These are phyloP conservation scores for Penicillium lividum DNA, from an alignment of 495 filamentous ascomycete genomes.

Conservation along the genomic window DNA sequence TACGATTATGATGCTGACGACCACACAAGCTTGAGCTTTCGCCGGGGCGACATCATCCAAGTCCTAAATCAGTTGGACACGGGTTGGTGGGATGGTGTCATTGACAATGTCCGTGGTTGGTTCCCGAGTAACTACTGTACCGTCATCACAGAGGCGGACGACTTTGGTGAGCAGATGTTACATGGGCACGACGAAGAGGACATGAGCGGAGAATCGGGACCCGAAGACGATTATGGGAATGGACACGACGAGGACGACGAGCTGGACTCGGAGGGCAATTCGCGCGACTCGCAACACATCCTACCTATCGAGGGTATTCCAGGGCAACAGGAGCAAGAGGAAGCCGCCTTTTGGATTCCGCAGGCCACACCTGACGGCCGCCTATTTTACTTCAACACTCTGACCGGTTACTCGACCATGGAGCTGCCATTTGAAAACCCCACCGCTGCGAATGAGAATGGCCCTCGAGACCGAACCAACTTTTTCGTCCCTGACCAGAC, in stretches of 20 bases:
- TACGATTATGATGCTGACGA: conserved; percentile 99
- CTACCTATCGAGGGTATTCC: conserved; percentile 67
- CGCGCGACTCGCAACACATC: conserved; percentile 54
- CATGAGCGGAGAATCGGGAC: conserved; percentile 55
- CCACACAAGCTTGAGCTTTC: conserved; percentile 93
- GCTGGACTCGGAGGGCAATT: conserved; percentile 61
- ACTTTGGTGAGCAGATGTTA: conserved; percentile 46
- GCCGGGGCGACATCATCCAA: conserved; percentile 92
- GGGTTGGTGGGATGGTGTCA: conserved; percentile 99
- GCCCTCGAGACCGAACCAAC: conserved; percentile 83
- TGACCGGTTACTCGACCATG: conserved; percentile 89
- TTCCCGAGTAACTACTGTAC: conserved; percentile 99
- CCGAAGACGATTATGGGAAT: conserved; percentile 69
- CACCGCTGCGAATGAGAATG: conserved; percentile 73
- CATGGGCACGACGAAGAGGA: conserved; percentile 52
- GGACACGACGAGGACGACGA: conserved; percentile 65
- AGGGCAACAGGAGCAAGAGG: conserved; percentile 69
- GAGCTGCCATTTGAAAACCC: conserved; percentile 93
- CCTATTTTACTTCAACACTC: conserved; percentile 96
- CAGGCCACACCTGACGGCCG: conserved; percentile 93
- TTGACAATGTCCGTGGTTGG: conserved; percentile 87
- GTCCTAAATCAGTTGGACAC: conserved; percentile 97
- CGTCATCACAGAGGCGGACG: conserved; percentile 72
- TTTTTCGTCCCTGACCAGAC: conserved; percentile 88
- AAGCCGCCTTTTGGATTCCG: conserved; percentile 97